Base-by-base conservation (phyloP, 495 filamentous ascomycete species). In the Aspergillus cavernicola region DNA sequence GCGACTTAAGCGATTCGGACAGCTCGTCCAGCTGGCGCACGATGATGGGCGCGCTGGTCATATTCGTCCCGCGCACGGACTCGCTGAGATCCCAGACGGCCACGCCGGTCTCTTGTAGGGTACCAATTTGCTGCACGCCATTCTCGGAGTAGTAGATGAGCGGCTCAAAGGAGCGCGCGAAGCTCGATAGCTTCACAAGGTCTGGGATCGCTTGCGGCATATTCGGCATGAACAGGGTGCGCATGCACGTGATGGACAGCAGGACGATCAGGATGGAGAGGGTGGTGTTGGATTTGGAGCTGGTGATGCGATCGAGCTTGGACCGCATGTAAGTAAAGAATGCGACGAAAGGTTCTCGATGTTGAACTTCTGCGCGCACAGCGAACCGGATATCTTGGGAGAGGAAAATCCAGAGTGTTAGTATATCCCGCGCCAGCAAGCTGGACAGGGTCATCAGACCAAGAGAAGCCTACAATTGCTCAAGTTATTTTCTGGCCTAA, bases 71-170 rank as follows among this genome's bases (percentile, higher is more conserved):
- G 29, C 91, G 84, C 46, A 96, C 85, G 42, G 84, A 91, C 70
- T 96, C 91, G 38, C 88, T 87, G 5, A 96, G 77, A 66, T 96
- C 91, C 88, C 89, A 93, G 16, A 96, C 90, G 0, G 91, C 91
- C 6, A 95, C 84, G 29, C 89, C 86, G 0, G 90, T 93, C 37
- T 93, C 89, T 65, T 95, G 90, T 11, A 96, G 74, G 32, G 90
- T 88, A 29, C 83, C 84, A 18, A 95, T 88, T 63, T 95, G 89
- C 52, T 85, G 81, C 23, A 88, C 83, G 12, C 89, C 89, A 65
- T 91, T 87, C 58, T 96, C 90, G 0, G 91, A 95, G 63, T 91
- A 95, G 71, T 89, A 89, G 35, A 96, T 93, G 23, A 96, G 72
- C 1, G 91, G 91, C 63, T 96, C 91, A 61, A 96, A 92, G 2